These are phyloP conservation scores for Kockovaella imperatae DNA, from an alignment of 768 basidiomycete genomes.

Conservation along the genomic window DNA sequence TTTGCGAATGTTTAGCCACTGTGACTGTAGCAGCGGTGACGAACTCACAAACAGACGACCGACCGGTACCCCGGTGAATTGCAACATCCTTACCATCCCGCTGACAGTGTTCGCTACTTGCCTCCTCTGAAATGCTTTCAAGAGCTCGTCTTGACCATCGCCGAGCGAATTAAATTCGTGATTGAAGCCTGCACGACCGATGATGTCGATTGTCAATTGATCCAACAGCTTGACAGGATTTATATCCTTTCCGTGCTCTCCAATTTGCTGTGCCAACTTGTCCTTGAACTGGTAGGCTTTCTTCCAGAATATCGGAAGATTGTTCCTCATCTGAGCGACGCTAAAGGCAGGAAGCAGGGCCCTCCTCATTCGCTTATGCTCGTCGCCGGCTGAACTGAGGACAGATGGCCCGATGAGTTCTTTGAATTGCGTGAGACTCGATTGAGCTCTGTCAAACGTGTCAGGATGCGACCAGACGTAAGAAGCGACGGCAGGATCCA, in stretches of 20 bases:
- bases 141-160: slow-evolving; percentile 78
- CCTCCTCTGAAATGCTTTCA: slow-evolving; percentile 50
- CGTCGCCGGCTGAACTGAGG: background rate
- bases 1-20: slow-evolving; percentile 31
- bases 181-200: slow-evolving; percentile 63
- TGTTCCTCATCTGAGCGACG: background rate
- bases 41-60: background rate
- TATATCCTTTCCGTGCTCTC: background rate
- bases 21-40: background rate
- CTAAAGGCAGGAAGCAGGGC: background rate
- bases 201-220: slow-evolving; percentile 62
- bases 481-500: background rate
- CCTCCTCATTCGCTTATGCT: background rate
- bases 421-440: background rate
- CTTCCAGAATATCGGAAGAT: background rate
- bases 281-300: background rate
- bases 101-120: background rate
- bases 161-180: slow-evolving; percentile 72
- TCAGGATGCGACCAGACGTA: background rate
- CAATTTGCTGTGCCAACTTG: background rate
- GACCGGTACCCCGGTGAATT: slow-evolving; percentile 45
- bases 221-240: slow-evolving; percentile 34
- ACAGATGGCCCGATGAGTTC: background rate
- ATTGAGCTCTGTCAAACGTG: background rate
- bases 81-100: background rate